phyloP scores from a whole-genome alignment of 805 yeast genomes.

The Zygotorulaspora florentina region DNA sequence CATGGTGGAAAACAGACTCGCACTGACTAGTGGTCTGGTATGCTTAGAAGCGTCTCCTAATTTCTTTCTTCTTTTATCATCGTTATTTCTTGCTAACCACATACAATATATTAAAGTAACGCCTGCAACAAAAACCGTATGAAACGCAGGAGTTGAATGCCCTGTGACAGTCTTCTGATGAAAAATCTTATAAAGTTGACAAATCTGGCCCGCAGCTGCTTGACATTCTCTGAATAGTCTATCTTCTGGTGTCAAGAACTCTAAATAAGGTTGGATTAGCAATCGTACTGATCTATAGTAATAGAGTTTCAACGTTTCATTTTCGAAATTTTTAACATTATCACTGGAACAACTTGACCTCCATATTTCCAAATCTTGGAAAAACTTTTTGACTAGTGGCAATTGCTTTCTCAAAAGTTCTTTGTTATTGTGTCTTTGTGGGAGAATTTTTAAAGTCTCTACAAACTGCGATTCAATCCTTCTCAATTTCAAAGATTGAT shows the following conservation, averaged over 20 bases:
- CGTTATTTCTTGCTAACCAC: constrained; percentile 61
- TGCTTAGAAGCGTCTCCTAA: constrained; percentile 57
- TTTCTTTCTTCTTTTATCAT: constrained; percentile 51
- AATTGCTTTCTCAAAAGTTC: constrained; percentile 37
- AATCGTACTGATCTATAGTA: constrained; percentile 58
- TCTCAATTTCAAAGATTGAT: constrained; percentile 53
- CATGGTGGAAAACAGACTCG: constrained; percentile 49
- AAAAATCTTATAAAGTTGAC: constrained; percentile 58
- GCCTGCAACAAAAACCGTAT: constrained; percentile 65
- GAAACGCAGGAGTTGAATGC: constrained; percentile 62
- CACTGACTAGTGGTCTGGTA: constrained; percentile 55
- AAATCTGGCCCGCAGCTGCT: constrained; percentile 67
- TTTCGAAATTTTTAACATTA: constrained; percentile 45
- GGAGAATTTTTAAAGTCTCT: constrained; percentile 45
- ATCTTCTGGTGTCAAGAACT: constrained; percentile 56
- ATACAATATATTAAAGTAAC: constrained; percentile 62
- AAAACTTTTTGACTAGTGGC: constrained; percentile 48
- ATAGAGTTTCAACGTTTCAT: constrained; percentile 54
- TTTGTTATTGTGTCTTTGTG: constrained; percentile 19
- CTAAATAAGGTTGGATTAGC: constrained; percentile 61
- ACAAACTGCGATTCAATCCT: constrained; percentile 58
- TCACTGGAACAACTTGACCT: constrained; percentile 45
- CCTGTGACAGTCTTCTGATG: constrained; percentile 60
- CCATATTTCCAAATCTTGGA: constrained; percentile 56
- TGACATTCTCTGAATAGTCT: constrained; percentile 61